Conservation (phyloP, 306 rosid species). For the Prunus kanzakura region DNA sequence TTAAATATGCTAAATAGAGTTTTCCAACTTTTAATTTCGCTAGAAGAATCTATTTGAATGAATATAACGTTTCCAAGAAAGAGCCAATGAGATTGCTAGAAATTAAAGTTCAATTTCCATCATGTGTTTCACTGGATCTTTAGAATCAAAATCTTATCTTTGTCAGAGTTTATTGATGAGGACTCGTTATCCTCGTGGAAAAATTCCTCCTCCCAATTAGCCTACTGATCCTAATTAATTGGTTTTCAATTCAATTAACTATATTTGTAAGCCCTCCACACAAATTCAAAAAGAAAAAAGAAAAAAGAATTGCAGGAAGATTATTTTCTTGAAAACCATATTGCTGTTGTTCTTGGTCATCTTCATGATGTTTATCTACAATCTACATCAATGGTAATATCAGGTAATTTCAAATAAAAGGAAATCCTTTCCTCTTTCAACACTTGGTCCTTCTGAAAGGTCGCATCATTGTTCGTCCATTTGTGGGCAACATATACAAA, state of each 20-base stretch:
- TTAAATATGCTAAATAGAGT: too few species aligned
- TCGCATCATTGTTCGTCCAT: constrained; percentile 6
- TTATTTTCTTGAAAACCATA: not conserved
- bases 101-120: not conserved
- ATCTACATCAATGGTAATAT: constrained; percentile 5
- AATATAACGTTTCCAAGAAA: not conserved
- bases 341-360: not conserved
- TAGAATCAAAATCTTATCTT: constrained; percentile 2
- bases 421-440: not conserved
- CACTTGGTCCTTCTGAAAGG: constrained; percentile 4
- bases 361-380: not conserved
- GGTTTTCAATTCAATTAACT: too few species aligned
- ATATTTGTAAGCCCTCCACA: not conserved
- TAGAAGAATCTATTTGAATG: not conserved
- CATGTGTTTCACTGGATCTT: not conserved
- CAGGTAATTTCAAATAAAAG: not conserved
- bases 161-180: not conserved
- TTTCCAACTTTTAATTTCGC: not conserved
- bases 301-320: too few species aligned
- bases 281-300: not conserved
- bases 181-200: not conserved
- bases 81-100: not conserved
- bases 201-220: not conserved
- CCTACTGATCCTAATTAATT: too few species aligned
- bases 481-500: not conserved